These are phyloP conservation scores for Haplosporangium sp. DNA, from an alignment of 371 early-diverging fungal genomes.

Conservation along the genomic window DNA sequence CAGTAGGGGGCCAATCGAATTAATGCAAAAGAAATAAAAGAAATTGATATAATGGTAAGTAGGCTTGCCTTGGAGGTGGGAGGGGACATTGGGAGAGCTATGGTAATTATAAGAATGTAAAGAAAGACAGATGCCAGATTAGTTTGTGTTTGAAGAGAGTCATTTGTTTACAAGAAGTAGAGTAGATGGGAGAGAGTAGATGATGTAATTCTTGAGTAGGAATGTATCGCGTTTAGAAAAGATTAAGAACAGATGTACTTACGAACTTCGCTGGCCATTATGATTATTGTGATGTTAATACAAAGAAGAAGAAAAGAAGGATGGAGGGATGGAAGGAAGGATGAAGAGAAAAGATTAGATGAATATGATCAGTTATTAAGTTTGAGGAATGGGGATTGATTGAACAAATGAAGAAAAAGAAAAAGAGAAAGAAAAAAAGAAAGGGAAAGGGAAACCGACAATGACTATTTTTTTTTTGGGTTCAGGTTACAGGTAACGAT, in stretches of 20 bases:
- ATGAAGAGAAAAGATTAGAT: background rate
- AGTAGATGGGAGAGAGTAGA: background rate
- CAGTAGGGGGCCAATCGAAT: conserved; percentile 1
- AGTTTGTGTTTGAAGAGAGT: background rate
- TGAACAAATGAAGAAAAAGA: background rate
- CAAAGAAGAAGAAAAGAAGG: background rate
- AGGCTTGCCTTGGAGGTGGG: conserved; percentile 50
- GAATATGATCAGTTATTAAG: background rate
- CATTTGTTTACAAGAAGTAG: background rate
- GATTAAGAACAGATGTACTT: background rate
- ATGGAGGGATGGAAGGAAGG: background rate
- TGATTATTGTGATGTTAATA: background rate
- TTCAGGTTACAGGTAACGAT: background rate
- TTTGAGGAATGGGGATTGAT: background rate
- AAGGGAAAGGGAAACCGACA: background rate
- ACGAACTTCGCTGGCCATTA: conserved; percentile 15
- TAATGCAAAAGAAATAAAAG: background rate
- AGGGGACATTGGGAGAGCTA: conserved; percentile 46
- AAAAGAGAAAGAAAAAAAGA: background rate
- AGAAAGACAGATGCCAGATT: conserved; percentile 3
- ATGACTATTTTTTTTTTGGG: background rate
- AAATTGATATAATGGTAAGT: background rate
- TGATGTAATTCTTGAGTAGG: background rate
- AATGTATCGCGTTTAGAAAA: too few relatives aligned
- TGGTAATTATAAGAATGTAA: background rate